Evolutionary conservation across 1,139 yeast species (phyloP).

Genomic region (Yamadazyma friedrichii): DNA sequence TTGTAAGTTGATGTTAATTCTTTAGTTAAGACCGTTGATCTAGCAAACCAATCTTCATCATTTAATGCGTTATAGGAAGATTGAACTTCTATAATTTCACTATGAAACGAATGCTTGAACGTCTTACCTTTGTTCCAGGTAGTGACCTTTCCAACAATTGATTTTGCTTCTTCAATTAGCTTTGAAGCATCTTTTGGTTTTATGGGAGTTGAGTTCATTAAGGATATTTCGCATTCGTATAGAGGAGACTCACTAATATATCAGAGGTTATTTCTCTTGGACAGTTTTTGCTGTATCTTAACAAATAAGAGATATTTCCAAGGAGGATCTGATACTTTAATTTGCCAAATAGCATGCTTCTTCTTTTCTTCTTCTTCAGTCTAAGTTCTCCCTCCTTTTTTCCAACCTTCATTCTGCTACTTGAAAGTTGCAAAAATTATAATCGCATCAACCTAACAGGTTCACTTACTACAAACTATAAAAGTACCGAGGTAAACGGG

Average conservation of each 20-base stretch:
- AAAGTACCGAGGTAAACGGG: no score
- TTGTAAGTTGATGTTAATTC: slow-evolving; percentile 8
- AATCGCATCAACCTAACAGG: no score
- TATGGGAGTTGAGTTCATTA: slow-evolving; percentile 8
- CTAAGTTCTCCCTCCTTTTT: no score
- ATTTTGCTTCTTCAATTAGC: slow-evolving; percentile 8
- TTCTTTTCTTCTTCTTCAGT: no score
- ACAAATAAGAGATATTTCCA: no score
- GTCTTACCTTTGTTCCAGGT: slow-evolving; percentile 17
- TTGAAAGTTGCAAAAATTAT: no score
- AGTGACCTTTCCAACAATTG: slow-evolving; percentile 8
- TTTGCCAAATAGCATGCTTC: no score
- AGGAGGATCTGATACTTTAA: no score
- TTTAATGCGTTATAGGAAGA: slow-evolving; percentile 7
- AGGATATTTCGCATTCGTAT: background rate
- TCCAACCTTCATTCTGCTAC: no score
- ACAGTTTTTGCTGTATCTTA: no score
- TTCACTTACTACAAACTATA: no score
- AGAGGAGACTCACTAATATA: background rate
- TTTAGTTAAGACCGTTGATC: slow-evolving; percentile 10
- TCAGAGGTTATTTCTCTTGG: background rate
- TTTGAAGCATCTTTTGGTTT: slow-evolving; percentile 1
- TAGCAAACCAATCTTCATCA: slow-evolving; percentile 15
- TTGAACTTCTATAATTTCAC: slow-evolving; percentile 5
- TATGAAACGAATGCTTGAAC: slow-evolving; percentile 8